Percentiles rank a stretch among this genome's conserved stretches.
Evolutionary conservation across 164 flowering plant genomes (phyloP).

Genomic region (Buxus sempervirens): DNA sequence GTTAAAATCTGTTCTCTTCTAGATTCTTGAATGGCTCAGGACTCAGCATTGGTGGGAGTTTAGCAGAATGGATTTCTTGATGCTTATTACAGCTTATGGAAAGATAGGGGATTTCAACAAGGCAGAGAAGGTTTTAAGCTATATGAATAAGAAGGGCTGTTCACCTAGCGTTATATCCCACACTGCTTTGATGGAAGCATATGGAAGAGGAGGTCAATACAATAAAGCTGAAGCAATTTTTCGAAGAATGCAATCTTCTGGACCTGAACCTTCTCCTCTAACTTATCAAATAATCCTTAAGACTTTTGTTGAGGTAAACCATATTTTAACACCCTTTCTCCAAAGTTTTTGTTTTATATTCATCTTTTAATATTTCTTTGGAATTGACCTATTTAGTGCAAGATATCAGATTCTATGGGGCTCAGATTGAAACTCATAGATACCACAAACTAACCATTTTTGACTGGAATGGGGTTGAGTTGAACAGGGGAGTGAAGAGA

Average conservation of each 20-base stretch:
- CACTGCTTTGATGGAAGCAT: conserved; percentile 97
- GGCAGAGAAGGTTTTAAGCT: conserved; percentile 63
- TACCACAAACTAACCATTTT: no score
- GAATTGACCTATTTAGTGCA: not conserved
- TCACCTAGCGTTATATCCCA: conserved; percentile 73
- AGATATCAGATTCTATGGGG: not conserved
- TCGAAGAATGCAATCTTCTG: conserved; percentile 84
- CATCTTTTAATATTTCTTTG: not conserved
- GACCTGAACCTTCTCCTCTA: conserved; percentile 91
- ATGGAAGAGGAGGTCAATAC: conserved; percentile 81
- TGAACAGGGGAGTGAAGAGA: no score
- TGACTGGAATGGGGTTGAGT: no score
- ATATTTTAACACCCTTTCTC: conserved; percentile 4
- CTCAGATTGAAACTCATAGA: not conserved
- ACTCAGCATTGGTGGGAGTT: conserved; percentile 95
- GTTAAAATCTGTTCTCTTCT: conserved; percentile 9
- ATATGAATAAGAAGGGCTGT: conserved; percentile 77
- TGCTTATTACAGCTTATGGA: conserved; percentile 96
- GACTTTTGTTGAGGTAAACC: conserved; percentile 72
- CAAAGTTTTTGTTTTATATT: not conserved
- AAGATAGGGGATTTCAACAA: conserved; percentile 76
- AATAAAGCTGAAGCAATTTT: conserved; percentile 84
- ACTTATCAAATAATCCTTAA: conserved; percentile 94
- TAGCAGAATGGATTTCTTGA: conserved; percentile 79
- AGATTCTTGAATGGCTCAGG: conserved; percentile 96